These are phyloP conservation scores for Linum usitatissimum DNA, from an alignment of 345 rosid genomes.

Conservation along the genomic window DNA sequence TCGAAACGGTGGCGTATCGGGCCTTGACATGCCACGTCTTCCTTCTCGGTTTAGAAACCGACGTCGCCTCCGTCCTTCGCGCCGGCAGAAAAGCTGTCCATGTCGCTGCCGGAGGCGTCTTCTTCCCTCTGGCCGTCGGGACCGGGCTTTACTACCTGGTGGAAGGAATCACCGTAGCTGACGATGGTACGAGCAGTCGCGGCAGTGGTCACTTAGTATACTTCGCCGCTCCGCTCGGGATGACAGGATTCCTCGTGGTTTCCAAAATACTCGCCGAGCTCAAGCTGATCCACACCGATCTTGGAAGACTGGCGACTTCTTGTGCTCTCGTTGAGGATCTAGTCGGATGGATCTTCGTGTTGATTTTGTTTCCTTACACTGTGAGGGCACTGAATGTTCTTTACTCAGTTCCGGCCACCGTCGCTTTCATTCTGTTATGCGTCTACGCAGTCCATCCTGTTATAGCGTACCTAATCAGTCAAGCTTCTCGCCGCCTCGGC, in stretches of 20 bases:
- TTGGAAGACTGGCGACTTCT: slow-evolving; percentile 2
- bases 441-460: slow-evolving; percentile 15
- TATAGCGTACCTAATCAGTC: slow-evolving; percentile 10
- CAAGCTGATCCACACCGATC: slow-evolving; percentile 5
- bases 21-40: slow-evolving; percentile 35
- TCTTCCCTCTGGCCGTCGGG: slow-evolving; percentile 16
- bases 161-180: not conserved
- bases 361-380: slow-evolving; percentile 1
- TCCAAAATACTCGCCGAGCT: slow-evolving; percentile 36
- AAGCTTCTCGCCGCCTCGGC: not conserved
- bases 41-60: slow-evolving; percentile 44
- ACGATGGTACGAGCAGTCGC: too few species aligned
- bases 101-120: slow-evolving; percentile 16
- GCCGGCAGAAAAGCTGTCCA: slow-evolving; percentile 10
- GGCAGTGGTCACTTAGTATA: not conserved
- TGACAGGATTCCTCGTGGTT: slow-evolving; percentile 31
- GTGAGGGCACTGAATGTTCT: not conserved
- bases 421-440: slow-evolving; percentile 11
- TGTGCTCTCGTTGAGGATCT: not conserved
- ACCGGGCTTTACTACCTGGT: not conserved
- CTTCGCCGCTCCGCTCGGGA: slow-evolving; percentile 14
- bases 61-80: slow-evolving; percentile 19
- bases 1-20: slow-evolving; percentile 24
- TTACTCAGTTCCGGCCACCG: not conserved
- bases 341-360: not conserved